These are phyloP conservation scores for Fusarium tanahbumbuense DNA, from an alignment of 2,329 filamentous ascomycete species.

Conservation along the genomic window DNA sequence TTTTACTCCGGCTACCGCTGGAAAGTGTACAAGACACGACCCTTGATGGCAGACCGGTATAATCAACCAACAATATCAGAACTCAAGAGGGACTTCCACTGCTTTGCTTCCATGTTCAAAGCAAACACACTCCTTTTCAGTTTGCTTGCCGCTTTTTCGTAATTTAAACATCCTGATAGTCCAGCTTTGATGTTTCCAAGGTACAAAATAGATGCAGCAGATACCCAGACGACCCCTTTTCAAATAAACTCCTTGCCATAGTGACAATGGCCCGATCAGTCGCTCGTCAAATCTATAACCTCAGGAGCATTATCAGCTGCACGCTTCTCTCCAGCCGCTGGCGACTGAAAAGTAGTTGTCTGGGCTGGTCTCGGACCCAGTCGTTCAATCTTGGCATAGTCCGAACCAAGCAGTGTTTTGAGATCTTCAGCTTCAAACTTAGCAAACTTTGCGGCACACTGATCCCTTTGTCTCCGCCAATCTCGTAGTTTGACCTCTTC, in stretches of 20 bases:
- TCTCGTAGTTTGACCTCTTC: background rate
- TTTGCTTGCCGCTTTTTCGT: too few relatives aligned
- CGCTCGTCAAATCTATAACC: constrained; percentile 22
- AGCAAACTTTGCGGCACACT: background rate
- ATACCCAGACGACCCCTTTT: background rate
- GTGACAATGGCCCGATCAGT: background rate
- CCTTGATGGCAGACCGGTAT: too few relatives aligned
- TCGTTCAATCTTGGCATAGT: constrained; percentile 3
- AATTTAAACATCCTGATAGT: background rate
- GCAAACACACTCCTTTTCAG: too few relatives aligned
- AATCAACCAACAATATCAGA: too few relatives aligned
- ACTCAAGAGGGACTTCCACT: background rate
- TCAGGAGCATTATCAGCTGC: background rate
- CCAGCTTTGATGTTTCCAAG: too few relatives aligned
- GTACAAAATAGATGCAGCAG: background rate
- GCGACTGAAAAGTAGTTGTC: background rate
- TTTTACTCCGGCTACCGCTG: background rate
- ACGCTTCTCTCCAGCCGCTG: constrained; percentile 14
- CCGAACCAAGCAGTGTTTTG: constrained; percentile 6
- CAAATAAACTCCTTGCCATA: background rate
- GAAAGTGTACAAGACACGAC: too few relatives aligned
- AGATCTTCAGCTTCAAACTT: constrained; percentile 4
- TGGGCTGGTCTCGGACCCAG: background rate
- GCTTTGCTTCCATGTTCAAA: background rate
- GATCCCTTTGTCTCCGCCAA: constrained; percentile 1